phyloP scores from a whole-genome alignment of 2,329 filamentous ascomycete species.

The Phialemoniopsis sp. region DNA sequence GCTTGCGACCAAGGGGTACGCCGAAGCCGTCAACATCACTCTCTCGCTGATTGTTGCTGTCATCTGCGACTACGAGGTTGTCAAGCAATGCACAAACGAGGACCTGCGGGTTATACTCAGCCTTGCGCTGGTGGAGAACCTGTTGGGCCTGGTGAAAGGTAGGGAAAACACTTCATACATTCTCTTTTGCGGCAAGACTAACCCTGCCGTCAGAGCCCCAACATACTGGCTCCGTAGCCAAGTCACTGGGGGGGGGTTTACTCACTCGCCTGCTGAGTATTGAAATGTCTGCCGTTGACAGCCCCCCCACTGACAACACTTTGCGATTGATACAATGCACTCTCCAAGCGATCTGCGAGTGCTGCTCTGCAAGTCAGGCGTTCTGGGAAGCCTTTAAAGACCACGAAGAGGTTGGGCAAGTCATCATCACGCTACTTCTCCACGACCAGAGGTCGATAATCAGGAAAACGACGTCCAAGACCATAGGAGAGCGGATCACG shows the following conservation, averaged over 20 bases:
- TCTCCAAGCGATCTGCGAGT: constrained; percentile 34
- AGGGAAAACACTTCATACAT: constrained; percentile 15
- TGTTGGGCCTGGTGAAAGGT: constrained; percentile 53
- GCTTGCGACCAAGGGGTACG: constrained; percentile 12
- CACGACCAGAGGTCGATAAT: constrained; percentile 26
- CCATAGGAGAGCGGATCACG: constrained; percentile 23
- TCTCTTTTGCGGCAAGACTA: constrained; percentile 13
- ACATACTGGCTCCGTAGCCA: constrained; percentile 8
- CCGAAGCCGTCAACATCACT: constrained; percentile 34
- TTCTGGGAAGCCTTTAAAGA: constrained; percentile 34
- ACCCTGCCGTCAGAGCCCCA: constrained; percentile 11
- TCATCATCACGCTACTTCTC: constrained; percentile 31
- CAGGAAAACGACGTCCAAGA: constrained; percentile 26
- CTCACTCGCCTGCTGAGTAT: constrained; percentile 24
- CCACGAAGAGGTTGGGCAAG: constrained; percentile 15
- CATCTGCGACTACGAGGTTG: constrained; percentile 53
- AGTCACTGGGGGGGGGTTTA: constrained; percentile 17
- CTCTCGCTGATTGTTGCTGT: constrained; percentile 55
- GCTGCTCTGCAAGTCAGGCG: constrained; percentile 26
- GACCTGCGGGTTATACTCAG: constrained; percentile 44
- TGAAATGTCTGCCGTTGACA: constrained; percentile 12
- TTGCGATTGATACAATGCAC: constrained; percentile 13
- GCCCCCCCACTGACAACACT: constrained; percentile 4
- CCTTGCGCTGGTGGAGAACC: constrained; percentile 50
- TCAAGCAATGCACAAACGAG: constrained; percentile 36